Evolutionary conservation across 305 asterid species (phyloP), one percentile per base, ranked within the genome.

Genomic region (Nicotiana rustica): DNA sequence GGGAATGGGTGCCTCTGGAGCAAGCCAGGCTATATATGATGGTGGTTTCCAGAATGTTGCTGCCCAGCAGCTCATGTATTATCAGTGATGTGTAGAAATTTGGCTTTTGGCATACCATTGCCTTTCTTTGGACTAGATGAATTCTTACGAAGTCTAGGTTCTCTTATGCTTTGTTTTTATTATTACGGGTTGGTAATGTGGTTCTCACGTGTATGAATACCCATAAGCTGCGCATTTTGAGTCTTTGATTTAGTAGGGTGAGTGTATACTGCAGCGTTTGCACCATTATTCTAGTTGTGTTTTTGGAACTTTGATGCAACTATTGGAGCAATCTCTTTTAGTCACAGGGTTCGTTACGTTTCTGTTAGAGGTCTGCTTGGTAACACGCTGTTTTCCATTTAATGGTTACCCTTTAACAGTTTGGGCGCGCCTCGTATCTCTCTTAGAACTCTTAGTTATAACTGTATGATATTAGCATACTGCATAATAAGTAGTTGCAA

Each of bases 1-100:
- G 78, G 92, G 92, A 4, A 80, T 89, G 89, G 85, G 90, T 49
- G 88, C 87, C 25, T 77, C 87, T 73, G 92, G 92, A 82, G 89
- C 90, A 75, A 89, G 92, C 89, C 92, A 89, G 68, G 92, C 92
- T 80, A 86, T 89, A 68, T 89, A 89, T 41, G 92, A 89, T 65
- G 91, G 92, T 17, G 92, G 92, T 55, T 89, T 83, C 82, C 91
- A 89, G 85, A 88, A 81, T 71, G 84, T 85, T 29, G 87, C 88
- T 66, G 89, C 92, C 25, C 92, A 89, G 87, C 92, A 89, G 82
- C 89, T 88, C 79, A 88, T 89, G 91, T 89, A 88, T 81, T 89
- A 89, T 56, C 89, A 89, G 84, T 88, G 83, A 86, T 67, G 75
- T 64, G 80, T 47, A 76, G 80, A 76, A 55, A 31, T 56, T 55